A percentile compares a stretch with the other conserved stretches of the same genome.
phyloP scores from a whole-genome alignment of 805 yeast genomes.

The Osmozyma mogii region DNA sequence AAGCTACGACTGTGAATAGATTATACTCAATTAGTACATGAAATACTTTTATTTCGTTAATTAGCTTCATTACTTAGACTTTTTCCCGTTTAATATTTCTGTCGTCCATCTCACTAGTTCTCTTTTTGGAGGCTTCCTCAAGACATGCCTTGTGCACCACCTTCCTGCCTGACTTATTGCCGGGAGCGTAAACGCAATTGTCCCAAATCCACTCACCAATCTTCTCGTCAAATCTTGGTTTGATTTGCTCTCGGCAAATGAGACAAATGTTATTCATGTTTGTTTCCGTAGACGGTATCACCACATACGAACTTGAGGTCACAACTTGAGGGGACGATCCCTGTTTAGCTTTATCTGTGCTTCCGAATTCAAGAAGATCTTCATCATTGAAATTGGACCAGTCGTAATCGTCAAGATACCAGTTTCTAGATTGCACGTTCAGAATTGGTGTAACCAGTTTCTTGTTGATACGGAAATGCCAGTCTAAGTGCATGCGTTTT shows the following conservation, averaged over 20 bases:
- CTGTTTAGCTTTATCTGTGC: slow-evolving; percentile 4
- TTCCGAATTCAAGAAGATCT: slow-evolving; percentile 27
- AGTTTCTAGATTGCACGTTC: slow-evolving; percentile 63
- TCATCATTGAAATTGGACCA: slow-evolving; percentile 77
- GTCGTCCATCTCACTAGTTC: slow-evolving; percentile 21
- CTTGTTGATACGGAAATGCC: slow-evolving; percentile 93
- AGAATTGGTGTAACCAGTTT: slow-evolving; percentile 35
- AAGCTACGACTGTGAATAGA: neutral
- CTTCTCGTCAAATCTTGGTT: slow-evolving; percentile 36
- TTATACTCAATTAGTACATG: neutral
- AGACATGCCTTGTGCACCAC: slow-evolving; percentile 34
- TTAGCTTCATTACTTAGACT: slow-evolving; percentile 3
- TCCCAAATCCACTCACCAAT: slow-evolving; percentile 42
- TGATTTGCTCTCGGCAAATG: slow-evolving; percentile 35
- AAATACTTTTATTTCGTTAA: slow-evolving; percentile 2
- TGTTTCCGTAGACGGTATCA: slow-evolving; percentile 56
- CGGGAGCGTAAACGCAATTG: slow-evolving; percentile 31
- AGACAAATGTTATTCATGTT: slow-evolving; percentile 39
- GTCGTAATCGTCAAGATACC: slow-evolving; percentile 67
- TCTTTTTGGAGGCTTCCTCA: slow-evolving; percentile 30
- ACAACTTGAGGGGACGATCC: slow-evolving; percentile 9
- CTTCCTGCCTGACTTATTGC: slow-evolving; percentile 27
- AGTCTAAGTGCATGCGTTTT: slow-evolving; percentile 69
- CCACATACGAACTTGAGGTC: slow-evolving; percentile 38
- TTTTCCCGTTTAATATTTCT: slow-evolving; percentile 18